Evolutionary conservation across 1,284 basidiomycete species (phyloP).

Genomic region (Pseudozyma flocculosa): DNA sequence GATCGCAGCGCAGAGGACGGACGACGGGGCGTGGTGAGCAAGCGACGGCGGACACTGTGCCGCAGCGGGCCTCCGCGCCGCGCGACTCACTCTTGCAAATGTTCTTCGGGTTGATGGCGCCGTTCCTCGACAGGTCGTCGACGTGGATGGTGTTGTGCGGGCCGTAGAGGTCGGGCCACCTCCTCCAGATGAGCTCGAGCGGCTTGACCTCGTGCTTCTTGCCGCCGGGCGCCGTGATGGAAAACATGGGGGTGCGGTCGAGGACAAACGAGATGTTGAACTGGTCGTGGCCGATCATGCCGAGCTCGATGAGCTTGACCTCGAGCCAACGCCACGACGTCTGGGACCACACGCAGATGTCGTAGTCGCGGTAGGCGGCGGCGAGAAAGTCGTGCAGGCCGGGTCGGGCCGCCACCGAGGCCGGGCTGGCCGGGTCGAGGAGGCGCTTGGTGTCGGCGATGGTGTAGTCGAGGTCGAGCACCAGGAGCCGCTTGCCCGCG

Average conservation of each 20-base stretch:
- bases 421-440: conserved; percentile 75
- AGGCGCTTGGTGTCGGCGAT: conserved; percentile 52
- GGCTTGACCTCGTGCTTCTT: conserved; percentile 66
- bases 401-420: conserved; percentile 74
- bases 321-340: conserved; percentile 91
- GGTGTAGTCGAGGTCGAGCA: conserved; percentile 80
- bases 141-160: conserved; percentile 76
- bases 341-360: conserved; percentile 55
- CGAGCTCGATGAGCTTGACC: conserved; percentile 82
- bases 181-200: conserved; percentile 52
- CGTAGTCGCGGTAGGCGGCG: conserved; percentile 52
- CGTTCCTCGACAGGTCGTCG: conserved; percentile 76
- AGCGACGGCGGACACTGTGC: too few relatives aligned
- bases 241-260: conserved; percentile 86
- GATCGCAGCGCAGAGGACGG: too few relatives aligned
- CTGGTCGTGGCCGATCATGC: conserved; percentile 65
- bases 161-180: conserved; percentile 40
- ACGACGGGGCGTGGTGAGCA: too few relatives aligned
- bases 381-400: conserved; percentile 74
- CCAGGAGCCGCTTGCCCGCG: conserved; percentile 66
- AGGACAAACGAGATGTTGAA: conserved; percentile 59
- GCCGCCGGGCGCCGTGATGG: conserved; percentile 70
- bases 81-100: conserved; percentile 81
- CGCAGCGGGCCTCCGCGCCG: too few relatives aligned
- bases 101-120: conserved; percentile 79